Evolutionary conservation across 2,329 filamentous ascomycete genomes (phyloP), one percentile per base, ranked within the genome.

Genomic region (Albophoma yamanashiensis): DNA sequence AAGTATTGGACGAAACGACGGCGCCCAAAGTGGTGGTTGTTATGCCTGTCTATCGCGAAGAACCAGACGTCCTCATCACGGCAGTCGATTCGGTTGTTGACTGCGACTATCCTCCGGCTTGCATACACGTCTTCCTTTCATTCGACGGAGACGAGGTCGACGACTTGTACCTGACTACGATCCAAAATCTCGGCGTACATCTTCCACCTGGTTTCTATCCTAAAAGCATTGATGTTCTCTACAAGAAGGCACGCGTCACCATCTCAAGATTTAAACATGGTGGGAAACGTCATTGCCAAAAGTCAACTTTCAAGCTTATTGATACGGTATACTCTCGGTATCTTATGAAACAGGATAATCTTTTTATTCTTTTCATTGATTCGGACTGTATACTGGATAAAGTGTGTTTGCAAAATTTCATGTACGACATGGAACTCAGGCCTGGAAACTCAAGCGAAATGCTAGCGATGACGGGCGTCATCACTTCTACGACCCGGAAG

Each of bases 401-500:
- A 61, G 85, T 92, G 45, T 97, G 93, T 71, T 84, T 97, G 61
- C 93, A 97, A 71, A 97, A 97, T 73, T 97, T 97, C 75, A 90
- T 97, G 77, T 97, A 94, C 74, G 93, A 97, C 71, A 97, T 97
- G 94, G 92, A 97, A 74, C 80, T 97, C 62, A 96, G 93, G 73
- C 93, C 93, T 0, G 92, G 92, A 59, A 96, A 92, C 75, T 86
- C 89, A 69, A 86, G 87, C 70, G 91, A 95, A 71, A 97, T 96
- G 91, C 80, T 97, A 69, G 93, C 93, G 58, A 97, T 97, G 91
- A 97, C 93, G 17, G 93, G 93, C 39, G 90, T 97, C 69, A 97
- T 97, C 69, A 97, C 93, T 2, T 93, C 92, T 0, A 97, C 92
- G 0, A 96, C 93, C 0, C 84, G 88, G 67, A 94, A 90, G 68